Evolutionary conservation across 73 alveolate genomes (phyloP).

Genomic region (Uronychia binucleata): DNA sequence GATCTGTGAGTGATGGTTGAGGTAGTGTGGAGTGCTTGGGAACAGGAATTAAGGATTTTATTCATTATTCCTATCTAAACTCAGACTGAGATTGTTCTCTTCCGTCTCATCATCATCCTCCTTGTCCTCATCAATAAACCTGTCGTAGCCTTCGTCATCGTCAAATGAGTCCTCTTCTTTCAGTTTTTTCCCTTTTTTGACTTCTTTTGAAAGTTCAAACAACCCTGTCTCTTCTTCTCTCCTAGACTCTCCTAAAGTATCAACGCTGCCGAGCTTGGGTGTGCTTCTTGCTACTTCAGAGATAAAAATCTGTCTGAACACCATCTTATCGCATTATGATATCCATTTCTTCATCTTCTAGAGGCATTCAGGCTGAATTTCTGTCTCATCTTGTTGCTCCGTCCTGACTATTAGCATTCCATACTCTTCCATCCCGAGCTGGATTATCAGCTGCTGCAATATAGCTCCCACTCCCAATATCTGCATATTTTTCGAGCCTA

Average conservation of each 20-base stretch:
- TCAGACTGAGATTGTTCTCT: too few relatives aligned
- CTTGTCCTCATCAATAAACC: not conserved
- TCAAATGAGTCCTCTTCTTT: not conserved
- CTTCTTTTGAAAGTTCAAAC: not conserved
- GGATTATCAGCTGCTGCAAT: slow-evolving; percentile 2
- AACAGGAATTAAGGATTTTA: too few relatives aligned
- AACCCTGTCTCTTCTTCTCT: not conserved
- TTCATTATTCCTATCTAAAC: too few relatives aligned
- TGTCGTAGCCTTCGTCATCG: not conserved
- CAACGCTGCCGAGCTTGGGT: not conserved
- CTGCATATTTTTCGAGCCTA: not conserved
- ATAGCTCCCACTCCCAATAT: slow-evolving; percentile 10
- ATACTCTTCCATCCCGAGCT: not conserved
- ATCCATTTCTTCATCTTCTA: not conserved
- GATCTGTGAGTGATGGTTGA: too few relatives aligned
- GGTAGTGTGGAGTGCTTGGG: too few relatives aligned
- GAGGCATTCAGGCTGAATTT: not conserved
- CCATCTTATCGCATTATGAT: not conserved
- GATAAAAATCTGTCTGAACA: not conserved
- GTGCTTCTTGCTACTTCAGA: not conserved
- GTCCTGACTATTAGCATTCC: slow-evolving; percentile 4
- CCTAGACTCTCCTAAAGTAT: not conserved
- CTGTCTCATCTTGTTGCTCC: not conserved
- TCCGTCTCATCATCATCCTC: not conserved
- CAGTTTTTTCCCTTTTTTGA: not conserved